Conservation (phyloP, 2,329 filamentous ascomycete genomes). For the Phaeoacremonium minimum region DNA sequence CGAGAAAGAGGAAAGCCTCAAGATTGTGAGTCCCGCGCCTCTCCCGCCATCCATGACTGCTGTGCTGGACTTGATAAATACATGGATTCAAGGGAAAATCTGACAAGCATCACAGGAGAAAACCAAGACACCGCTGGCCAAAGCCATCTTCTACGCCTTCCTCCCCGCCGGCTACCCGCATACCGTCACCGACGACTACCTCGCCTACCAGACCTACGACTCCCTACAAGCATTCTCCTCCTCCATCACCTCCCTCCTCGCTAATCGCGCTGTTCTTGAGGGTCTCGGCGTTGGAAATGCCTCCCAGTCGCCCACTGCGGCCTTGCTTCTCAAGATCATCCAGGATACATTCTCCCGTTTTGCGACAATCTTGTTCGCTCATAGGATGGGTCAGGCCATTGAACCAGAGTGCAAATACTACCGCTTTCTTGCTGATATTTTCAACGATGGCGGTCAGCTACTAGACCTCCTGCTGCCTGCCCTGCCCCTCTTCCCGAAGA, state of each 20-base stretch:
- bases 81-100: too few species aligned
- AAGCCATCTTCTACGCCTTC: conserved; percentile 63
- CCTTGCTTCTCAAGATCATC: conserved; percentile 76
- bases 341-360: conserved; percentile 75
- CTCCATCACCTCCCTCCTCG: conserved; percentile 74
- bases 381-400: conserved; percentile 74
- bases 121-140: conserved; percentile 27
- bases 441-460: conserved; percentile 83
- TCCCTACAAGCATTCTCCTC: conserved; percentile 82
- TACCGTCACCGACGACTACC: conserved; percentile 81
- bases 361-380: conserved; percentile 82
- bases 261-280: conserved; percentile 77
- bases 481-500: conserved; percentile 52
- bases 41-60: too few species aligned
- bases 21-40: conserved; percentile 14
- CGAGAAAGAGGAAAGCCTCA: conserved; percentile 14
- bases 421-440: conserved; percentile 78
- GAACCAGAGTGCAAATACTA: conserved; percentile 91
- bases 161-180: conserved; percentile 84
- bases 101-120: conserved; percentile 20
- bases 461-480: conserved; percentile 79
- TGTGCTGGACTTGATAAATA: too few species aligned
- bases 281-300: conserved; percentile 80
- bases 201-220: conserved; percentile 67
- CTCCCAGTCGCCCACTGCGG: conserved; percentile 71